Base-by-base conservation (phyloP, 768 basidiomycete species). In the Pulveroboletus sp. region DNA sequence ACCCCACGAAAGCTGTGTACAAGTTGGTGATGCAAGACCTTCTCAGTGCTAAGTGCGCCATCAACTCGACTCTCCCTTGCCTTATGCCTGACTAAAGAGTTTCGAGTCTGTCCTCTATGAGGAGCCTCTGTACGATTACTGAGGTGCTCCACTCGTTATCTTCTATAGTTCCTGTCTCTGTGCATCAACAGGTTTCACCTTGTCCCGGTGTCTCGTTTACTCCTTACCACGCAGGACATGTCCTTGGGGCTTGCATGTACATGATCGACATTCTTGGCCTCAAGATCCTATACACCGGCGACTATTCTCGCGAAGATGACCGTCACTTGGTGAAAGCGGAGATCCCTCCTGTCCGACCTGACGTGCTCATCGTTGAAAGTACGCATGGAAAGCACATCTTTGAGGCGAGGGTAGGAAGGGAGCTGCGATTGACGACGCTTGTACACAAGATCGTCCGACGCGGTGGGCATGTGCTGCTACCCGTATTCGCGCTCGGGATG, bases 1-100 rank as follows among this genome's bases (percentile, higher is more conserved):
- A 96, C 71, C 93, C 96, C 1, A 99, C 96, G 11, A 99, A 99
- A 69, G 96, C 94, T 6, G 82, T 99, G 41, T 94, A 97, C 73
- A 93, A 95, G 56, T 92, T 95, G 68, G 94, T 98, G 80, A 98
- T 98, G 95, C 93, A 96, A 69, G 96, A 99, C 65, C 96, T 89
- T 66, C 91, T 98, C 52, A 85, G 94, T 26, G 94, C 91, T 82
- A 85, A 92, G 95, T 93, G 41, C 43, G 80, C 70, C 11, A 17
- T 39, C 26, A 21, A 21, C 21, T 21, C 21, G 3, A 54, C 39
- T 32, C 17, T 30, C 14, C 18, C 33, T 24, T 28, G 6, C 14
- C 11, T 17, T 33, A 9, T 8, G 21, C 21, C 41, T 41, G 17
- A 8, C 43, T 12, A 35, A 43, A 6, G 28, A n/a, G 21, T 90